Base-by-base conservation (phyloP, 1,139 yeast species). In the Groenewaldozyma sp. region DNA sequence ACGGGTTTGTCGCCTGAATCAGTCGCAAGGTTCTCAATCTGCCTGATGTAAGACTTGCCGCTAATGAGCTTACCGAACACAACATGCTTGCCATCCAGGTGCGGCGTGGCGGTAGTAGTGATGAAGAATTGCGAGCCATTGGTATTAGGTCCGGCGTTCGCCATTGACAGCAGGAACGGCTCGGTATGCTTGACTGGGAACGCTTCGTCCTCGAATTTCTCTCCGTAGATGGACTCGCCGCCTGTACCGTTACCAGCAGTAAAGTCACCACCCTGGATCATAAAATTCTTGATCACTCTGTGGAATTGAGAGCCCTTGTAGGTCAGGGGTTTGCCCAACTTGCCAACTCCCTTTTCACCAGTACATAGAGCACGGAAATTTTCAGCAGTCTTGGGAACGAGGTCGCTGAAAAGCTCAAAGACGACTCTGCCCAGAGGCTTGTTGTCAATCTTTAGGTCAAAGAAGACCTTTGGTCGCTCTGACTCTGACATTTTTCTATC, bases 151-250 rank as follows among this genome's bases (percentile, higher is more conserved):
- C 97, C 97, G 4, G 95, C 84, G 60, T 87, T 88, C 46, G 97
- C 97, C 97, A 91, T 91, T 16, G 95, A 83, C 54, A 91, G 72
- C 52, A 88, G 68, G 60, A 82, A 88, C 40, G 97, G 96, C 54
- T 73, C 71, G 51, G 79, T 88, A 59, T 91, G 97, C 50, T 71
- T 72, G 51, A 75, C 63, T 43, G 33, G 33, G 34, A 36, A 39
- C 10, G 40, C 40, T 64, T 91, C 98, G 59, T 91, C 98, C 57
- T 83, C 94, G 58, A 91, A 91, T 63, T 86, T 87, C 55, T 84
- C 95, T n/a, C 97, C 97, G 59, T 88, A 91, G 51, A 87, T 88
- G 29, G 94, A 82, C 62, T 82, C 94, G 41, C 97, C 97, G 34
- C 97, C 97, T 24, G 93, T 82, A 24, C 97, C 97, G 50, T 82